These are phyloP conservation scores for Anisodus acutangulus DNA, from an alignment of 257 asterid genomes.

Conservation along the genomic window DNA sequence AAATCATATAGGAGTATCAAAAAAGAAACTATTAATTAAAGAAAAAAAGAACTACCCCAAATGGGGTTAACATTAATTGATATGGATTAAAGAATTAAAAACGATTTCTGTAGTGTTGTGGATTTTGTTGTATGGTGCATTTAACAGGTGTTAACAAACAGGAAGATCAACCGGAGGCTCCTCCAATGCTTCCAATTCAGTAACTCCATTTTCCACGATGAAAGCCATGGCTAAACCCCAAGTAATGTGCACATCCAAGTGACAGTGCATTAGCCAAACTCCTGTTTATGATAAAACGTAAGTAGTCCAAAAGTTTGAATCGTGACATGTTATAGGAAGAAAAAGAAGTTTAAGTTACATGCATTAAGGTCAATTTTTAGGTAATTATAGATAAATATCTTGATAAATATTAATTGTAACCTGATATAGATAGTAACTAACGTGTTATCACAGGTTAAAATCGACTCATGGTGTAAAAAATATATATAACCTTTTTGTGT, in stretches of 20 bases:
- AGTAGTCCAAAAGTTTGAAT: no score
- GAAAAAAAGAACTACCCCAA: slow-evolving; percentile 31
- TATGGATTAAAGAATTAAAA: slow-evolving; percentile 7
- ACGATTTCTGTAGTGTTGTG: slow-evolving; percentile 28
- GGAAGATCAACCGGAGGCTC: slow-evolving; percentile 78
- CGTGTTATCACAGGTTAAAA: no score
- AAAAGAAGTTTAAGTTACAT: neutral
- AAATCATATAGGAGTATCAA: slow-evolving; percentile 27
- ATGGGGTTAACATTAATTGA: slow-evolving; percentile 35
- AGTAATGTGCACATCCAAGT: neutral
- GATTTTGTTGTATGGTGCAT: no score
- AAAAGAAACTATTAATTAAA: slow-evolving; percentile 27
- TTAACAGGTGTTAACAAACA: slow-evolving; percentile 42
- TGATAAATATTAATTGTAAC: no score
- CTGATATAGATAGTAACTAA: no score
- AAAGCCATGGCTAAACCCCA: slow-evolving; percentile 45
- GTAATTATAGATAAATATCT: no score
- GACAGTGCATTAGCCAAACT: slow-evolving; percentile 33
- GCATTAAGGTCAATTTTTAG: no score
- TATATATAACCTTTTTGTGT: no score
- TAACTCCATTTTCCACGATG: slow-evolving; percentile 73
- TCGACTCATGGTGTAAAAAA: no score
- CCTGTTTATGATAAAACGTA: slow-evolving; percentile 43
- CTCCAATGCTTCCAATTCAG: slow-evolving; percentile 57
- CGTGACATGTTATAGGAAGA: no score